phyloP scores from a whole-genome alignment of 2,329 filamentous ascomycete genomes.

The Exutisphaerella laricina region DNA sequence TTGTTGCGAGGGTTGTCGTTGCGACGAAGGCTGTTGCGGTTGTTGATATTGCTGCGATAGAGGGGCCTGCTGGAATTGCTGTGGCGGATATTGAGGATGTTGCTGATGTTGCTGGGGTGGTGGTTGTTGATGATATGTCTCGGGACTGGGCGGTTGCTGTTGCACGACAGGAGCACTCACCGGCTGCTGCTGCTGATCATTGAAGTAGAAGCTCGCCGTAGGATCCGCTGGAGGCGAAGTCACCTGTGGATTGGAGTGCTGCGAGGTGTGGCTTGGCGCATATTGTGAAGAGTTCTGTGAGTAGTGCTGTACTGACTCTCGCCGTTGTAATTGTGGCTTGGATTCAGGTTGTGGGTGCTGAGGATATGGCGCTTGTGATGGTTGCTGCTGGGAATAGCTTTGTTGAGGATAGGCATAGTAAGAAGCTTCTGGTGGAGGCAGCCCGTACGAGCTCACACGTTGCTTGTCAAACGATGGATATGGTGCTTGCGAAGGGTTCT shows the following conservation, averaged over 20 bases:
- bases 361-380: slow-evolving; percentile 30
- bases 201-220: slow-evolving; percentile 56
- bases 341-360: slow-evolving; percentile 13
- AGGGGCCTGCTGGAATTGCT: slow-evolving; percentile 15
- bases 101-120: slow-evolving; percentile 27
- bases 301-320: slow-evolving; percentile 28
- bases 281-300: slow-evolving; percentile 34
- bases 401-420: slow-evolving; percentile 30
- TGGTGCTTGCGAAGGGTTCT: slow-evolving; percentile 34
- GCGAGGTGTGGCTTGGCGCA: slow-evolving; percentile 30
- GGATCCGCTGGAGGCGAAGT: slow-evolving; percentile 43
- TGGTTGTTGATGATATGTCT: slow-evolving; percentile 33
- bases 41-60: slow-evolving; percentile 19
- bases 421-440: slow-evolving; percentile 28
- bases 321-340: slow-evolving; percentile 26
- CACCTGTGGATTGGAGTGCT: slow-evolving; percentile 25
- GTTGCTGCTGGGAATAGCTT: slow-evolving; percentile 32
- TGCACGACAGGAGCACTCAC: slow-evolving; percentile 5
- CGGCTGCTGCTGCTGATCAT: slow-evolving; percentile 26
- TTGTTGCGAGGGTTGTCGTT: slow-evolving; percentile 19
- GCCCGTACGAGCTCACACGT: slow-evolving; percentile 18
- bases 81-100: slow-evolving; percentile 25
- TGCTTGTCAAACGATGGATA: slow-evolving; percentile 32
- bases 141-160: slow-evolving; percentile 29
- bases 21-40: slow-evolving; percentile 16